Evolutionary conservation across 2,329 filamentous ascomycete genomes (phyloP).

Genomic region (Fusarium zealandicum): DNA sequence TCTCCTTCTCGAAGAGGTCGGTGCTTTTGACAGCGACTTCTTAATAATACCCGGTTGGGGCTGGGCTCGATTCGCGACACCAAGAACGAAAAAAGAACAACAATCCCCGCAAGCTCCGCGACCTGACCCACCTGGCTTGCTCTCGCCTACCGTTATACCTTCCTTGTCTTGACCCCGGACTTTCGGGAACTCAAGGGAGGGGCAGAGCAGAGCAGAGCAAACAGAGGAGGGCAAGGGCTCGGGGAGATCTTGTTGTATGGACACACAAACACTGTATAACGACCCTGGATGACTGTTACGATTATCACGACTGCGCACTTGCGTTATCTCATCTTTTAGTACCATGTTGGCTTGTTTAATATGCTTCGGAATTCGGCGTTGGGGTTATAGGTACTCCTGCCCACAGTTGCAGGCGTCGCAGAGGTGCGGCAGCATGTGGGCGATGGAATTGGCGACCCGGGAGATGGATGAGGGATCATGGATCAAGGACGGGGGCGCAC

Average conservation of each 20-base stretch:
- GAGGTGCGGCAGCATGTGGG: conserved; percentile 18
- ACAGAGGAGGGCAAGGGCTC: conserved; percentile 1
- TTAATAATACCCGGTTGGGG: conserved; percentile 35
- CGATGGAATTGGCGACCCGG: conserved; percentile 25
- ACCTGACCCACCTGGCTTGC: conserved; percentile 7
- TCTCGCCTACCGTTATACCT: not conserved
- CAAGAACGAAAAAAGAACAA: conserved; percentile 18
- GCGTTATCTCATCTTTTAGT: conserved; percentile 34
- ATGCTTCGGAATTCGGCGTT: conserved; percentile 41
- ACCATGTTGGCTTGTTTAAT: conserved; percentile 36
- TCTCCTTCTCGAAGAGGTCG: conserved; percentile 12
- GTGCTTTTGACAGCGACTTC: conserved; percentile 24
- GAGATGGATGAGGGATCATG: conserved; percentile 29
- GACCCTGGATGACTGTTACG: conserved; percentile 43
- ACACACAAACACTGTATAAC: conserved; percentile 35
- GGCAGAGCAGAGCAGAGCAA: too few relatives aligned
- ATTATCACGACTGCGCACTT: conserved; percentile 38
- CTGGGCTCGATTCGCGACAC: conserved; percentile 18
- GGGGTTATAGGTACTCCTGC: conserved; percentile 18
- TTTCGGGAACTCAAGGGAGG: conserved; percentile 2
- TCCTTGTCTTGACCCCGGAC: conserved; percentile 1
- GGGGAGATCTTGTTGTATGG: not conserved
- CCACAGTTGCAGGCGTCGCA: conserved; percentile 10
- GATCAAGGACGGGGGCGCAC: conserved; percentile 27
- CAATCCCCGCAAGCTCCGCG: conserved; percentile 6